Conservation (phyloP, 345 rosid genomes). For the thale cress (Arabidopsis thaliana) region DNA sequence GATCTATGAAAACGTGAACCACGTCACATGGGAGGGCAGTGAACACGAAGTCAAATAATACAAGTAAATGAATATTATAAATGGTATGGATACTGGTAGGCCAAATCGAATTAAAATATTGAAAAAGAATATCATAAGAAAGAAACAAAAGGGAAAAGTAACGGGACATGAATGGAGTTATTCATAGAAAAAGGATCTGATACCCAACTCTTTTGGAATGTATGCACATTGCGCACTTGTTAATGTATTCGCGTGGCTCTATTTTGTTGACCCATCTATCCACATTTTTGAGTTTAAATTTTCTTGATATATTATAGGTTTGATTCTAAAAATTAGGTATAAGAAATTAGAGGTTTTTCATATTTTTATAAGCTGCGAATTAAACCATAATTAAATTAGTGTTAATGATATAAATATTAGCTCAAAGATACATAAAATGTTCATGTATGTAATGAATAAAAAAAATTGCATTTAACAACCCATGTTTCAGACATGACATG, state of each 20-base stretch:
- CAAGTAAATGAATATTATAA: constrained; percentile 22
- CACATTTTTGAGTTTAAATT: background rate
- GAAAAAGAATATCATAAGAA: constrained; percentile 21
- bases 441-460: background rate
- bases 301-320: background rate
- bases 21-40: constrained; percentile 17
- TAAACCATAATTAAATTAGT: background rate
- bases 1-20: constrained; percentile 22
- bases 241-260: constrained; percentile 24
- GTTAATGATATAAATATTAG: background rate
- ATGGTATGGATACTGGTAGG: constrained; percentile 35
- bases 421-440: background rate
- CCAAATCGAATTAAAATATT: constrained; percentile 23
- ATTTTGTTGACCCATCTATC: constrained; percentile 22
- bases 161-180: constrained; percentile 45
- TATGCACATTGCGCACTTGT: constrained; percentile 41
- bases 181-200: constrained; percentile 26
- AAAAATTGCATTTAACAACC: constrained; percentile 2
- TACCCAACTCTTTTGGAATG: constrained; percentile 43
- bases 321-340: background rate
- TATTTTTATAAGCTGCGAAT: background rate
- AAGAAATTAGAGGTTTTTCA: background rate
- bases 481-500: constrained; percentile 35
- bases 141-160: constrained; percentile 38
- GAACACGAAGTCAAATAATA: constrained; percentile 36